Evolutionary conservation across 75 land plant species (phyloP), one percentile per base, ranked within the genome.

Genomic region (Picea glauca): DNA sequence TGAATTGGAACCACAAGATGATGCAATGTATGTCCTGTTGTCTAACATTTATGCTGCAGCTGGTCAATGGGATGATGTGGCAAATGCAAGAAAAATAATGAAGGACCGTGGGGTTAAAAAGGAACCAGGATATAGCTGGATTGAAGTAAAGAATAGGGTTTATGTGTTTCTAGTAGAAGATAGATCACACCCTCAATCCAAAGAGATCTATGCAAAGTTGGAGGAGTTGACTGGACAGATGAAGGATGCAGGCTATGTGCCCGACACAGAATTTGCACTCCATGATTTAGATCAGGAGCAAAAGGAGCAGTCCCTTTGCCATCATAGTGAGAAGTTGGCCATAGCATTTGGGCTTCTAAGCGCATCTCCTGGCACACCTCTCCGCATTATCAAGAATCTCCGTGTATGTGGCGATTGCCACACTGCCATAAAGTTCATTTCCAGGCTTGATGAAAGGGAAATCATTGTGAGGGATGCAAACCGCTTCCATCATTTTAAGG

Each of bases 341-440:
- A 70, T 81, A 56, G 84, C 84, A n/a, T 85, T 43, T 76, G 84
- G 81, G 32, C 84, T 85, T 14, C 35, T 85, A 13, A 78, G 78
- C 58, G 85, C 87, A 23, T 85, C 92, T 60, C 84, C 86, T n/a
- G 83, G 84, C 15, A 79, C 80, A 4, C 76, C 83, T 40, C 87
- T 81, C 18, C 85, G 83, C 3, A 87, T 84, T 13, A 81, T 78
- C 14, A 85, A 85, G 70, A 85, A 85, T 74, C 80, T 85, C 20
- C 58, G 81, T 61, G 77, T 78, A 33, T 84, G 86, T 78, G 60
- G 64, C 15, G 83, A 80, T 65, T 84, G 86, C 58, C 83, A 85
- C 35, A 76, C 21, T 60, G 87, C 78, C 11, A 76, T 79, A 21
- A 82, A 79, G 30, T 61, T 26, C 20, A 82, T 81, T 13, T 85